Base-by-base conservation (phyloP, 805 yeast genomes). In the Lipomyces sp. region DNA sequence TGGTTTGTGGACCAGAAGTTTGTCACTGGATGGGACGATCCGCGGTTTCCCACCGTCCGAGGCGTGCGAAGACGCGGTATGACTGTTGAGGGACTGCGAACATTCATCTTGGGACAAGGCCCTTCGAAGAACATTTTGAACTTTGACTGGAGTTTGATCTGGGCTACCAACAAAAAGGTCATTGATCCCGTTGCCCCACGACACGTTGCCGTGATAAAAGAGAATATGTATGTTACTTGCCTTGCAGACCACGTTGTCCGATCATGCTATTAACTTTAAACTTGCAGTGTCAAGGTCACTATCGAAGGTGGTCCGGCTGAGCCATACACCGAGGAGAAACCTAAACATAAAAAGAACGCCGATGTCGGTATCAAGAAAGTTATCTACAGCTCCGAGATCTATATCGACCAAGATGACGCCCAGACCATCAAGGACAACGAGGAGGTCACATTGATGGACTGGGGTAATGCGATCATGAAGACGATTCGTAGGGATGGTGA, bases 21-120 rank as follows among this genome's bases (percentile, higher is more conserved):
- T 74, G 99, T 95, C 66, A 75, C 85, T 32, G 92, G 92, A 81
- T 95, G 99, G 99, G 98, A 95, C 77, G 99, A 95, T 80, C 99
- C 99, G 74, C 86, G 99, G 80, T 95, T 95, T 92, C 99, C 99
- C 73, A 95, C 99, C 57, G 97, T 95, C 51, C 89, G 98, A 80
- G 99, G 54, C 18, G 97, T 94, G 62, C 91, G 98, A 84, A 89
- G 99, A 85, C 90, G 99, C 83, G 99, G 99, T 83, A 95, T 95
- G 99, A 87, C 97, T 51, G 96, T 95, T 70, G 98, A 95, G 82
- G 99, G 98, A 72, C 86, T 95, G 79, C 87, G 94, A 80, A 90
- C 90, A 84, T 95, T 95, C 75, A 90, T 95, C 72, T 83, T 95
- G 69, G 85, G 96, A 60, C 98, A 95, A 83, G 99, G 99, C 75